Evolutionary conservation across 2,329 filamentous ascomycete genomes (phyloP).

Genomic region (Trichoderma atrobrunneum): DNA sequence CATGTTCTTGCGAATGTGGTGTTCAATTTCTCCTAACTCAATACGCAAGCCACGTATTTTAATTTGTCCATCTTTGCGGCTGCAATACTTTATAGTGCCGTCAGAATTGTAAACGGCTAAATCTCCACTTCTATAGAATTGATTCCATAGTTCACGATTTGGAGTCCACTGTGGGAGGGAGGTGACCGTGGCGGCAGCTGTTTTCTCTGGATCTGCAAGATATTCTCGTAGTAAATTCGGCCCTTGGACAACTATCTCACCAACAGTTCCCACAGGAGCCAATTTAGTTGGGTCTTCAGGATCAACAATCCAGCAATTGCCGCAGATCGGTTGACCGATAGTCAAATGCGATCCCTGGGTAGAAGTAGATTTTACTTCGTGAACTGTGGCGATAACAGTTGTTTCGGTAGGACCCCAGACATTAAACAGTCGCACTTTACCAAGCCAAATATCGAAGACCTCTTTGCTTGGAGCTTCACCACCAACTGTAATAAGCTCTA

Average conservation of each 20-base stretch:
- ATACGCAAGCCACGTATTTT: slow-evolving; percentile 15
- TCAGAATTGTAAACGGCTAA: slow-evolving; percentile 8
- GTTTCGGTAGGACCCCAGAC: slow-evolving; percentile 16
- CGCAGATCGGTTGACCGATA: not conserved
- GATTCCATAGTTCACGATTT: not conserved
- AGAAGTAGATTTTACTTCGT: not conserved
- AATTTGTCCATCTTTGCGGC: slow-evolving; percentile 12
- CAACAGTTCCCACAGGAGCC: not conserved
- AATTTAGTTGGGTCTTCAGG: not conserved
- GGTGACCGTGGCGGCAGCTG: not conserved
- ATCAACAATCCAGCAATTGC: slow-evolving; percentile 16
- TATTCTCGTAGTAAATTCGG: not conserved
- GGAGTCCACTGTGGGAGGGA: not conserved
- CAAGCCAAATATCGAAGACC: slow-evolving; percentile 13
- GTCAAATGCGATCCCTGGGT: not conserved
- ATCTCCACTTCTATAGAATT: slow-evolving; percentile 11
- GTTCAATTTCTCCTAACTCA: slow-evolving; percentile 15
- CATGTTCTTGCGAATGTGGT: not conserved
- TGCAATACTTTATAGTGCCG: slow-evolving; percentile 1
- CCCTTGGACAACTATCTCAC: slow-evolving; percentile 11
- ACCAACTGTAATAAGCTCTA: not conserved
- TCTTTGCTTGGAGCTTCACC: slow-evolving; percentile 14
- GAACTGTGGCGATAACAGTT: not conserved
- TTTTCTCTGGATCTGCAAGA: not conserved
- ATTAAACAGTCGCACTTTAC: not conserved